These are phyloP conservation scores for Entelexis paramagnoliae DNA, from an alignment of 1,139 yeast genomes.

Conservation along the genomic window DNA sequence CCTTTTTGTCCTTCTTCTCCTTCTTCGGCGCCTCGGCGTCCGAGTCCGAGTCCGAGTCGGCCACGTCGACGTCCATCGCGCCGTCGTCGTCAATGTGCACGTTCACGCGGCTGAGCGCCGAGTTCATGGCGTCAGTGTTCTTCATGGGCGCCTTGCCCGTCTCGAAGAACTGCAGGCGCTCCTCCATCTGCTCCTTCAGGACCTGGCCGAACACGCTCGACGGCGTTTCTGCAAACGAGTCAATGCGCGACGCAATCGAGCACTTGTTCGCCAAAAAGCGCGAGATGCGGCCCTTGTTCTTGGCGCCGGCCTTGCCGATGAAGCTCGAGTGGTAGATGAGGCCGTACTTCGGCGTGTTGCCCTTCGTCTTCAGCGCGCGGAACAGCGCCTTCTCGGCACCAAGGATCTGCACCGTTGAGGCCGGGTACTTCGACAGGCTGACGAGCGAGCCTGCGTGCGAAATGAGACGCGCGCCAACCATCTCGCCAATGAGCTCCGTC, in stretches of 20 bases:
- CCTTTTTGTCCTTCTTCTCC: conserved; percentile 40
- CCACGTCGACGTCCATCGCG: conserved; percentile 37
- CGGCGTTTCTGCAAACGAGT: conserved; percentile 58
- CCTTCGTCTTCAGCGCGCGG: conserved; percentile 97
- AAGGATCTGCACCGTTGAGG: conserved; percentile 93
- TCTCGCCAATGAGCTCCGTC: conserved; percentile 94
- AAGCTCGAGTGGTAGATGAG: conserved; percentile 93
- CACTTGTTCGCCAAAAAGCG: conserved; percentile 98
- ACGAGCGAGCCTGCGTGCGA: conserved; percentile 98
- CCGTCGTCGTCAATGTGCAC: conserved; percentile 42
- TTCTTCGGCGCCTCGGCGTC: conserved; percentile 28
- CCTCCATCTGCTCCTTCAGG: conserved; percentile 93
- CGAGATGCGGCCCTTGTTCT: conserved; percentile 97
- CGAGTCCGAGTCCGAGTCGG: conserved; percentile 14
- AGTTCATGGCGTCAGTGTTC: conserved; percentile 84
- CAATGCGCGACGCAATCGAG: conserved; percentile 97
- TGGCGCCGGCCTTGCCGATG: conserved; percentile 91
- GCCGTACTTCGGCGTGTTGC: conserved; percentile 97
- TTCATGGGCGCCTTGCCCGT: conserved; percentile 96
- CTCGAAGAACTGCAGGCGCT: conserved; percentile 89
- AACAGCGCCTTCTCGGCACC: conserved; percentile 99
- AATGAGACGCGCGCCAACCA: conserved; percentile 94
- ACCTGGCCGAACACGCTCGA: conserved; percentile 75
- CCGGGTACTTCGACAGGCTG: conserved; percentile 93
- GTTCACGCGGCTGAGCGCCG: conserved; percentile 44